Percentiles rank a stretch among this genome's conserved stretches.
phyloP scores from a whole-genome alignment of 2,329 filamentous ascomycete genomes.

The Polytolypa hystricis region DNA sequence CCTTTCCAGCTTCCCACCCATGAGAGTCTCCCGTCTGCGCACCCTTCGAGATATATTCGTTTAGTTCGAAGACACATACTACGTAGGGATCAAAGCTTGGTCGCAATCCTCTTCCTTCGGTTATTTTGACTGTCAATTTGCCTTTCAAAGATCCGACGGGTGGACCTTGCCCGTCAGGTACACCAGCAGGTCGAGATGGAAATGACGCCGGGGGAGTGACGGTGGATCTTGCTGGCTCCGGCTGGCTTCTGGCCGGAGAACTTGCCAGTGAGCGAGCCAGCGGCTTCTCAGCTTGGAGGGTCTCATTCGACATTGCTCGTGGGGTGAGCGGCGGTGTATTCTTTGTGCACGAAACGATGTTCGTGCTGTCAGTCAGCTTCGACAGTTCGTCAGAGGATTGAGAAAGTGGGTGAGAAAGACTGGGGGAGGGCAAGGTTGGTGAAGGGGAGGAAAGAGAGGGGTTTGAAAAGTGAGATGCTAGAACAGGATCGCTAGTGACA shows the following conservation, averaged over 20 bases:
- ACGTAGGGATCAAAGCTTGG: conserved; percentile 86
- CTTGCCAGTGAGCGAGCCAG: conserved; percentile 7
- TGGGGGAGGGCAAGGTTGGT: conserved; percentile 28
- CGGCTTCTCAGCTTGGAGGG: conserved; percentile 24
- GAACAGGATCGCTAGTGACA: conserved; percentile 53
- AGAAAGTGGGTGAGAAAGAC: conserved; percentile 31
- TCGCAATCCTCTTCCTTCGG: conserved; percentile 70
- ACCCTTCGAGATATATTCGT: conserved; percentile 86
- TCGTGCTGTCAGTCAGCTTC: conserved; percentile 74
- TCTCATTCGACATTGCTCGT: conserved; percentile 66
- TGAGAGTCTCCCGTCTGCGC: conserved; percentile 53
- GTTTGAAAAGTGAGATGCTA: conserved; percentile 59
- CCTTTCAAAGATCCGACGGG: conserved; percentile 66
- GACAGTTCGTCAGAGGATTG: conserved; percentile 34
- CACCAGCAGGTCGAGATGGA: conserved; percentile 13
- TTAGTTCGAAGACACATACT: conserved; percentile 91
- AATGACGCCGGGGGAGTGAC: conserved; percentile 9
- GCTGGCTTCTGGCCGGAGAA: conserved; percentile 17
- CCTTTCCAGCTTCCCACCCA: conserved; percentile 50
- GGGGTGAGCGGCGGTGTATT: conserved; percentile 86
- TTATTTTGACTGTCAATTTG: conserved; percentile 79
- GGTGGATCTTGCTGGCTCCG: conserved; percentile 15
- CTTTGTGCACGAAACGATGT: conserved; percentile 55
- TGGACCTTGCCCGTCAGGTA: conserved; percentile 34
- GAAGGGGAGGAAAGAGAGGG: conserved; percentile 49